Evolutionary conservation across 2,329 filamentous ascomycete species (phyloP), one percentile per base, ranked within the genome.

Genomic region (Chrysoporthe cubensis): DNA sequence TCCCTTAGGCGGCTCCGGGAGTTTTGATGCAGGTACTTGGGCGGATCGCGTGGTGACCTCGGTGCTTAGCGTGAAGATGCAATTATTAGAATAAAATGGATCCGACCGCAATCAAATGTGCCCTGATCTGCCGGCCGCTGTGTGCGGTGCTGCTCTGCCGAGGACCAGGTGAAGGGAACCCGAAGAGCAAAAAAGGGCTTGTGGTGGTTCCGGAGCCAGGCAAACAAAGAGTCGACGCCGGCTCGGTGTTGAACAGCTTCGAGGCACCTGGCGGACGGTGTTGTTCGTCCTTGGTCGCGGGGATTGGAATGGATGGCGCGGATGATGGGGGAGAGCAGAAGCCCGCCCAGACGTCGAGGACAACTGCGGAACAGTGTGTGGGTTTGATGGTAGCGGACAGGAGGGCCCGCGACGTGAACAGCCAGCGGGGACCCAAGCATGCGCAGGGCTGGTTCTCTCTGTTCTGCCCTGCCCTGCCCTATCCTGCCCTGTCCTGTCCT

Each of bases 51-150:
- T 67, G 61, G 65, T 68, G 62, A 62, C 52, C 65, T 69, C 66
- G 64, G 66, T 62, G 61, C 67, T 69, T 70, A 68, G 69, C 66
- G 64, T 69, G 61, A 68, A 70, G 69, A 69, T 69, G 69, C 69
- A 70, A 70, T 69, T 69, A 70, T 65, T 70, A 66, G 69, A 69
- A 66, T 64, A 70, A 62, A 48, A 66, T 69, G 68, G 68, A 63
- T 54, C 66, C 68, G 40, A 68, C 62, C 59, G 66, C 62, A 65
- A 69, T 69, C 62, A 65, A 67, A 68, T 75, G 74, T 70, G 68
- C 69, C 66, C 67, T 71, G 54, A 44, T 67, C 46, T 44, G 56
- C 59, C 58, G 62, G 56, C 32, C 37, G 46, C 65, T 26, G 65
- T 37, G 52, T 16, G 67, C 57, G 59, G 34, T 58, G 58, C 40